Evolutionary conservation across 371 early-diverging fungal genomes (phyloP).

Genomic region (Syncephalastrum contaminatum): DNA sequence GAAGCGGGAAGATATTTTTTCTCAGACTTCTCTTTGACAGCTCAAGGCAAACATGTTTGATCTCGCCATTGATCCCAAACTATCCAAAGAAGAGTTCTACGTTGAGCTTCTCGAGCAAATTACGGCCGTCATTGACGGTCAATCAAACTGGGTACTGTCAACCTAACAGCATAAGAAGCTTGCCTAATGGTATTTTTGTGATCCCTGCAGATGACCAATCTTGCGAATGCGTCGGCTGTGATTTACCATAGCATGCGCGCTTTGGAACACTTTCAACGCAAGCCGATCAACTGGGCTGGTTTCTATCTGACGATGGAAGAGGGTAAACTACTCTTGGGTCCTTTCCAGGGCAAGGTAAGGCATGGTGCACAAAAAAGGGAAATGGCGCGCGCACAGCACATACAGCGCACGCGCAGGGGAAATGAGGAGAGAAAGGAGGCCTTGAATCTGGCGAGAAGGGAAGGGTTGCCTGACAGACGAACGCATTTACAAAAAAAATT

Average conservation of each 20-base stretch:
- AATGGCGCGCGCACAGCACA: constrained; percentile 1
- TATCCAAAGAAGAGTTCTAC: constrained; percentile 50
- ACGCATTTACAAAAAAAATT: no score
- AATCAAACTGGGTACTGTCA: constrained; percentile 48
- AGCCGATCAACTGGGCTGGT: constrained; percentile 92
- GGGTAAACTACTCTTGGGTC: constrained; percentile 69
- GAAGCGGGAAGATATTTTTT: no score
- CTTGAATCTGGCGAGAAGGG: no score
- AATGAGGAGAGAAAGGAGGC: not conserved
- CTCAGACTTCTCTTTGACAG: no score
- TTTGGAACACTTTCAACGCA: constrained; percentile 55
- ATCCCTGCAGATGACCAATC: constrained; percentile 61
- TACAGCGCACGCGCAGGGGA: not conserved
- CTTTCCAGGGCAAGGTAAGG: constrained; percentile 85
- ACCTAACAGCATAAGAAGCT: not conserved
- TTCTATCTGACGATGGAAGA: constrained; percentile 65
- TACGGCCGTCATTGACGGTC: constrained; percentile 44
- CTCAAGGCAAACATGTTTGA: no score
- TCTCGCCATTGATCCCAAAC: not conserved
- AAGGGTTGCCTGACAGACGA: no score
- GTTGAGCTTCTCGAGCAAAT: constrained; percentile 41
- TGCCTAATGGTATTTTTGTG: not conserved
- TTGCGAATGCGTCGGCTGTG: constrained; percentile 79
- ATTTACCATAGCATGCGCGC: constrained; percentile 74
- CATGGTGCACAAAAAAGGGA: not conserved